These are phyloP conservation scores for Diplotaxis tenuifolia DNA, from an alignment of 345 rosid genomes.

Conservation along the genomic window DNA sequence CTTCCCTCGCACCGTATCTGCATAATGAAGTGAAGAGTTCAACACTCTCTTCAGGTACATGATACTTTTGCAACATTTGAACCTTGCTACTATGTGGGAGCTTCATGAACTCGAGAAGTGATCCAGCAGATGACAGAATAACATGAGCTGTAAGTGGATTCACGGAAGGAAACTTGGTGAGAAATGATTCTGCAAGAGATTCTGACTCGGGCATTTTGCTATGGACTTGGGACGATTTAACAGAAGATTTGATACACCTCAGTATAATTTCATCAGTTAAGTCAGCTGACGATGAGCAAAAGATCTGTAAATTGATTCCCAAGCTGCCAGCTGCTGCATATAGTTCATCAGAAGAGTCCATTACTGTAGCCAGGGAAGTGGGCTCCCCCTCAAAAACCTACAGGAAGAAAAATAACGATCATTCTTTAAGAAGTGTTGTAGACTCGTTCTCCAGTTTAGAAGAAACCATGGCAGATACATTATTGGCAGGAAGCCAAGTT, in stretches of 20 bases:
- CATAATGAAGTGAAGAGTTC: conserved; percentile 63
- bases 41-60: conserved; percentile 71
- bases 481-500: conserved; percentile 14
- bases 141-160: conserved; percentile 87
- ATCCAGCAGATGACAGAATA: conserved; percentile 59
- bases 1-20: conserved; percentile 82
- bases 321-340: conserved; percentile 92
- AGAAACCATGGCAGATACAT: background rate
- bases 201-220: conserved; percentile 82
- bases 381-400: conserved; percentile 40
- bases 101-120: conserved; percentile 65
- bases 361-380: conserved; percentile 30
- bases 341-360: conserved; percentile 71
- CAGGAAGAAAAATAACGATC: background rate
- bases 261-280: conserved; percentile 73
- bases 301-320: conserved; percentile 82
- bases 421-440: background rate
- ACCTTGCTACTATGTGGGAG: conserved; percentile 57
- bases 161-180: conserved; percentile 84
- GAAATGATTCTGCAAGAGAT: conserved; percentile 84
- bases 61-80: conserved; percentile 47
- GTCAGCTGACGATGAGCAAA: conserved; percentile 71
- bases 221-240: conserved; percentile 42
- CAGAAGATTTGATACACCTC: conserved; percentile 54
- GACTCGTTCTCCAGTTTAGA: background rate